Evolutionary conservation across 768 basidiomycete species (phyloP), one percentile per base, ranked within the genome.

Genomic region (Mrakia frigida): DNA sequence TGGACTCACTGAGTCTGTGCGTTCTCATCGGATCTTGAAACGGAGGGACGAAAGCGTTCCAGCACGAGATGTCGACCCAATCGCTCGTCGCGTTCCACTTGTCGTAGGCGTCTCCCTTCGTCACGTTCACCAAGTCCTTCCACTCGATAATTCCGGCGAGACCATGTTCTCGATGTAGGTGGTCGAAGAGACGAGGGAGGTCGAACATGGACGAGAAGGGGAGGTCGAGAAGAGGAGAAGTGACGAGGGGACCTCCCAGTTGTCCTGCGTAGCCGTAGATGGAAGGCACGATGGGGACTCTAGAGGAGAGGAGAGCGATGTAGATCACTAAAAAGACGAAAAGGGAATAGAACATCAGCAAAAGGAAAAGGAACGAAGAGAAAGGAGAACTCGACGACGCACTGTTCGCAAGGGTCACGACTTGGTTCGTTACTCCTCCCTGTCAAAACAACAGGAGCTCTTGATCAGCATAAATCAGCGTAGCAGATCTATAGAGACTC

Each of bases 301-400:
- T 39, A 39, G 65, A 68, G 9, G 65, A 43, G 37, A 68, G 65
- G 35, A 68, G 65, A 23, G 65, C 35, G 39, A 68, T 39, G 65
- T 41, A 37, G 14, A 68, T 50, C 16, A 18, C 46, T 50, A 2
- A 14, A 43, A 14, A 14, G 16, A 14, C 11, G 43, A 43, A 6
- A 14, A 43, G 10, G 6, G 10, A 11, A 13, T 9, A 14, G 16
- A 14, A 43, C 3, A 14, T 43, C 43, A 43, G 43, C 16, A 43
- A 43, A 43, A 11, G 43, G 43, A 43, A 43, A 14, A 14, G 16
- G 43, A 43, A 11, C 43, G 43, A 11, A 14, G 1, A 14, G 43
- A 6, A 6, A 11, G 43, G 43, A 9, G 43, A 43, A 43, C 43
- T 43, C 11, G 43, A n/a, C n/a, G n/a, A n/a, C n/a, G n/a, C n/a